A percentile compares a stretch with the other conserved stretches of the same genome.
Conservation (phyloP, 495 filamentous ascomycete genomes). For the Massariosphaeria phaeospora region DNA sequence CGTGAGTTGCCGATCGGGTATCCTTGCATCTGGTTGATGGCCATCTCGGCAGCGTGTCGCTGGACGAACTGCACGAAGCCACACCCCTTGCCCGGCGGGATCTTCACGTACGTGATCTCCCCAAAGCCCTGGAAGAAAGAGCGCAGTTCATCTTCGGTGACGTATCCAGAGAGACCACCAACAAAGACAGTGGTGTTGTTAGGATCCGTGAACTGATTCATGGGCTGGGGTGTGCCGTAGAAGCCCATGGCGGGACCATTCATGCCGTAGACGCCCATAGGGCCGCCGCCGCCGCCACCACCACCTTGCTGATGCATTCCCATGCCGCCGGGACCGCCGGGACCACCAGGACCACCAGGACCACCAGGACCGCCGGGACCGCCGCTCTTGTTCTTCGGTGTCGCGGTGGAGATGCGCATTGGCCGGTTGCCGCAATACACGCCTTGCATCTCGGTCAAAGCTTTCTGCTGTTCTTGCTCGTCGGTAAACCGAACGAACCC, state of each 20-base stretch:
- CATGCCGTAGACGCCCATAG: constrained; percentile 59
- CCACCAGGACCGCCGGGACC: constrained; percentile 52
- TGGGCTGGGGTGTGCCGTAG: constrained; percentile 82
- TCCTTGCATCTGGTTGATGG: constrained; percentile 99
- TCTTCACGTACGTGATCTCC: constrained; percentile 99
- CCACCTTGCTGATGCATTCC: constrained; percentile 41
- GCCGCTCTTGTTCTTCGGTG: constrained; percentile 84
- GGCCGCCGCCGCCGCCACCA: constrained; percentile 40
- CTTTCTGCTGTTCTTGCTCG: constrained; percentile 90
- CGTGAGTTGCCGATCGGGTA: constrained; percentile 99
- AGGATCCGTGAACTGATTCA: constrained; percentile 99
- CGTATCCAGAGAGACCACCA: constrained; percentile 93
- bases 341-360: constrained; percentile 50
- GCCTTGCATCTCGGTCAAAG: constrained; percentile 95
- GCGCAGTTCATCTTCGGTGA: constrained; percentile 97
- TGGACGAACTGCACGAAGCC: constrained; percentile 99
- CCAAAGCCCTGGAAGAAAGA: constrained; percentile 99
- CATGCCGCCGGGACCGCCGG: constrained; percentile 52
- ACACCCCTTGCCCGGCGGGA: constrained; percentile 97
- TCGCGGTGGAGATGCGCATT: constrained; percentile 98
- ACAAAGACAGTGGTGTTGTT: constrained; percentile 99
- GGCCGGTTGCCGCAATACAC: constrained; percentile 98
- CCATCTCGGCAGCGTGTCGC: constrained; percentile 98
- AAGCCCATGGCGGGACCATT: constrained; percentile 73
- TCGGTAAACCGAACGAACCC: constrained; percentile 97